Percentiles rank a stretch among this genome's conserved stretches.
These are phyloP conservation scores for Protea cynaroides DNA, from an alignment of 164 flowering plant genomes.

Conservation along the genomic window DNA sequence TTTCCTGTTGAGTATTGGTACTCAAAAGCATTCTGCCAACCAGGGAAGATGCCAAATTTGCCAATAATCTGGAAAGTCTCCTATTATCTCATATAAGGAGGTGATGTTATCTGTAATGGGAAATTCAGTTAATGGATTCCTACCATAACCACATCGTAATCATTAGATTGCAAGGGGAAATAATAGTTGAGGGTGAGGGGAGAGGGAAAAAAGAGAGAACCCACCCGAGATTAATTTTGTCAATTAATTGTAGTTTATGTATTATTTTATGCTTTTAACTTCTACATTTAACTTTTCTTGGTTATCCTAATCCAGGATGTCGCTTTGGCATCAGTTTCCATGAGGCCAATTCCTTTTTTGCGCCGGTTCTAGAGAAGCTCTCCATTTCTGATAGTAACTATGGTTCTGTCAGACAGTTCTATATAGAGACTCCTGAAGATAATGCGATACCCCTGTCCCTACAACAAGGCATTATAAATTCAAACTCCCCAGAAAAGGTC, in stretches of 20 bases:
- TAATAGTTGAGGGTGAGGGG: too few species aligned
- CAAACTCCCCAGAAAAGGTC: conserved; percentile 69
- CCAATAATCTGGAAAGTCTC: too few species aligned
- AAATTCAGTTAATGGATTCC: too few species aligned
- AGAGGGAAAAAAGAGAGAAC: too few species aligned
- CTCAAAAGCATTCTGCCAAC: too few species aligned
- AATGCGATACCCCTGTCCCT: conserved; percentile 60
- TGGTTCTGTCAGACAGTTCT: conserved; percentile 81
- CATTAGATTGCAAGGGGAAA: too few species aligned
- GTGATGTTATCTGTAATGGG: too few species aligned
- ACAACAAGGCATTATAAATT: conserved; percentile 63
- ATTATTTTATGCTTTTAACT: not conserved
- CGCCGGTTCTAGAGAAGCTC: conserved; percentile 83
- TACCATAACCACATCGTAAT: too few species aligned
- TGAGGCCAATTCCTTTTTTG: conserved; percentile 91
- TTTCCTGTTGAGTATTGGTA: too few species aligned
- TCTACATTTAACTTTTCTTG: not conserved
- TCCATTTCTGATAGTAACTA: conserved; percentile 63
- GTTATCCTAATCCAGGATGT: conserved; percentile 52
- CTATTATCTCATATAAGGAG: too few species aligned
- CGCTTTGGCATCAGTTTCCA: conserved; percentile 87
- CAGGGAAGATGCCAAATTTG: too few species aligned
- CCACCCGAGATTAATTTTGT: too few species aligned
- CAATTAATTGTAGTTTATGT: not conserved
- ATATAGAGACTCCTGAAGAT: conserved; percentile 77